A percentile compares a stretch with the other conserved stretches of the same genome.
Evolutionary conservation across 1,284 basidiomycete species (phyloP).

Genomic region (Apiotrichum sp.): DNA sequence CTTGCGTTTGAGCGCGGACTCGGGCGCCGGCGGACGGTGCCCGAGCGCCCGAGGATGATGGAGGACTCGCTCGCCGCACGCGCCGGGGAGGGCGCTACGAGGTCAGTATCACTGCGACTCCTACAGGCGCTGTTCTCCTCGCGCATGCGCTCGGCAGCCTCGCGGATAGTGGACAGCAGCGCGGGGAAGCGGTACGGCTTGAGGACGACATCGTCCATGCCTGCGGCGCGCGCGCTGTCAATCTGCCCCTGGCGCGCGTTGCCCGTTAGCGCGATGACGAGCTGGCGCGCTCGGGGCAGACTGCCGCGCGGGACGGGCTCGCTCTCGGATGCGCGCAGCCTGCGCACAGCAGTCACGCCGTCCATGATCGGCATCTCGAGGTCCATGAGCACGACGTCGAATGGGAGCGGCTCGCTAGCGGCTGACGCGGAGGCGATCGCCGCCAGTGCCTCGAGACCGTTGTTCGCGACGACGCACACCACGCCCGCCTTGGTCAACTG

Average conservation of each 20-base stretch:
- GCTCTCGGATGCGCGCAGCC: conserved; percentile 37
- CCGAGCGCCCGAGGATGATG: too few relatives aligned
- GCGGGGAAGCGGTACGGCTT: conserved; percentile 18
- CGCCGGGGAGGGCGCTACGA: too few relatives aligned
- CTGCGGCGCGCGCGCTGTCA: conserved; percentile 22
- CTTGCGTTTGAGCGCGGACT: too few relatives aligned
- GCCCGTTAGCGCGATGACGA: conserved; percentile 42
- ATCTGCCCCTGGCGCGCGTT: conserved; percentile 36
- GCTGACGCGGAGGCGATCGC: conserved; percentile 9
- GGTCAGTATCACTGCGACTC: too few relatives aligned
- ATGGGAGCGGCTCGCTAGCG: neutral
- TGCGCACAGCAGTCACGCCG: conserved; percentile 34
- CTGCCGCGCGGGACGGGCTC: conserved; percentile 4
- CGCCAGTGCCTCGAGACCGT: conserved; percentile 41
- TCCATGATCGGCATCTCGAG: conserved; percentile 41
- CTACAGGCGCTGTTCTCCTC: too few relatives aligned
- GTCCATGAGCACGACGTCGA: conserved; percentile 25
- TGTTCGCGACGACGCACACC: conserved; percentile 32
- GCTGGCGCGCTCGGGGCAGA: conserved; percentile 15
- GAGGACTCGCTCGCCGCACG: too few relatives aligned
- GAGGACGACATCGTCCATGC: conserved; percentile 26
- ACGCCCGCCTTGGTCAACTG: conserved; percentile 37
- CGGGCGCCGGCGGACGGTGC: too few relatives aligned
- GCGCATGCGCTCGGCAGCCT: too few relatives aligned
- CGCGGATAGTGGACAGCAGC: too few relatives aligned